Conservation (phyloP, 2,329 filamentous ascomycete genomes). For the Calonectria crousiana region DNA sequence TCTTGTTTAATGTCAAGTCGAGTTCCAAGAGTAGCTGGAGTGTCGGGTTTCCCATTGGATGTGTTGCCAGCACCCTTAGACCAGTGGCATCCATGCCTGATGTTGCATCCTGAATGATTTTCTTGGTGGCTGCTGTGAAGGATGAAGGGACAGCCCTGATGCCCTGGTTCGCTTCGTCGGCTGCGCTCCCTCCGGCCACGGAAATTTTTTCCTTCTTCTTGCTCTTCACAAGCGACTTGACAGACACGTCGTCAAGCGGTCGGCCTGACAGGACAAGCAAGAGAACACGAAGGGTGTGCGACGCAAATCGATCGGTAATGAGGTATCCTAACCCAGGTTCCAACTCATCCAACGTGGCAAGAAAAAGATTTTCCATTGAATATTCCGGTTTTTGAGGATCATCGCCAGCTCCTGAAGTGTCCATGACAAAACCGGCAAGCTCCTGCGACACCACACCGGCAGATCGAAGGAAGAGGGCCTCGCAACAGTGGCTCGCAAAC, state of each 20-base stretch:
- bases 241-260: conserved; percentile 77
- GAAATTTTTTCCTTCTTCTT: conserved; percentile 90
- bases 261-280: conserved; percentile 88
- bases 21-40: conserved; percentile 92
- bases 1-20: conserved; percentile 80
- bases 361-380: conserved; percentile 87
- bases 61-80: conserved; percentile 85
- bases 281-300: conserved; percentile 88
- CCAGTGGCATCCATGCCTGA: conserved; percentile 82
- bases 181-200: conserved; percentile 66
- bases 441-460: conserved; percentile 85
- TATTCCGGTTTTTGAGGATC: conserved; percentile 63
- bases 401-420: conserved; percentile 56
- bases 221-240: conserved; percentile 84
- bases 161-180: conserved; percentile 58
- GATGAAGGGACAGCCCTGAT: conserved; percentile 78
- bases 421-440: conserved; percentile 63
- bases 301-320: conserved; percentile 89
- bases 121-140: conserved; percentile 81
- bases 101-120: conserved; percentile 84
- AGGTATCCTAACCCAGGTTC: conserved; percentile 86
- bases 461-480: conserved; percentile 88
- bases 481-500: conserved; percentile 97
- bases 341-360: conserved; percentile 88
- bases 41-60: conserved; percentile 91